These are phyloP conservation scores for Cryptococcus wingfieldii DNA, from an alignment of 1,284 basidiomycete genomes.

Conservation along the genomic window DNA sequence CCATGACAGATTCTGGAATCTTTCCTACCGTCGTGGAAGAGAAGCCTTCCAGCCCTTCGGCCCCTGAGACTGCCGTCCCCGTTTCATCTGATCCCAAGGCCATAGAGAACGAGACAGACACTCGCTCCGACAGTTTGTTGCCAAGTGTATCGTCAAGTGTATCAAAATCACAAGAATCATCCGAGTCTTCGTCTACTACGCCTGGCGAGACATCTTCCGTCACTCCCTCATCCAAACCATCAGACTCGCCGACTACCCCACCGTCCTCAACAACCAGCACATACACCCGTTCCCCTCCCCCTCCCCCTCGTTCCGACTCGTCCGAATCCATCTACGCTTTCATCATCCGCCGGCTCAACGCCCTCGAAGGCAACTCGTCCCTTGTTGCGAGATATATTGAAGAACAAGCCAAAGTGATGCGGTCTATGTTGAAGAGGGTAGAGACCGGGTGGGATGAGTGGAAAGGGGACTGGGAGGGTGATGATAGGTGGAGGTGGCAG, in stretches of 20 bases:
- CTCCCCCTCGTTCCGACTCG: constrained; percentile 49
- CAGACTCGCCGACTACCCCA: constrained; percentile 1
- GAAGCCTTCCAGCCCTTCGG: background rate
- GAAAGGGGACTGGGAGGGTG: constrained; percentile 24
- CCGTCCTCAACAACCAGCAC: constrained; percentile 9
- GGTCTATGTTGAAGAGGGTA: constrained; percentile 70
- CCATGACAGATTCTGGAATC: constrained; percentile 11
- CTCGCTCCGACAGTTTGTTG: background rate
- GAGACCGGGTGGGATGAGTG: constrained; percentile 51
- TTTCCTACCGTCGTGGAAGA: constrained; percentile 6
- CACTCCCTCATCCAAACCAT: background rate
- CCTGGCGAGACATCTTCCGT: background rate
- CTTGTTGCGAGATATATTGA: constrained; percentile 84
- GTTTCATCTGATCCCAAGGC: background rate
- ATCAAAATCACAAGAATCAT: background rate
- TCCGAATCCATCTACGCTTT: constrained; percentile 96
- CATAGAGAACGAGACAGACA: background rate
- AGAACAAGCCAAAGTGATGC: constrained; percentile 74
- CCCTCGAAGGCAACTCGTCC: constrained; percentile 82
- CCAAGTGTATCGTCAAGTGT: background rate
- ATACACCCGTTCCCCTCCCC: constrained; percentile 10
- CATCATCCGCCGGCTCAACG: constrained; percentile 86
- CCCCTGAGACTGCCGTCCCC: no score
- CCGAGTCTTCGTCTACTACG: background rate
- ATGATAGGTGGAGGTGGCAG: constrained; percentile 27